Percentiles rank a stretch among this genome's conserved stretches.
phyloP scores from a whole-genome alignment of 140 eudicot species.

The Flaveria floridana region DNA sequence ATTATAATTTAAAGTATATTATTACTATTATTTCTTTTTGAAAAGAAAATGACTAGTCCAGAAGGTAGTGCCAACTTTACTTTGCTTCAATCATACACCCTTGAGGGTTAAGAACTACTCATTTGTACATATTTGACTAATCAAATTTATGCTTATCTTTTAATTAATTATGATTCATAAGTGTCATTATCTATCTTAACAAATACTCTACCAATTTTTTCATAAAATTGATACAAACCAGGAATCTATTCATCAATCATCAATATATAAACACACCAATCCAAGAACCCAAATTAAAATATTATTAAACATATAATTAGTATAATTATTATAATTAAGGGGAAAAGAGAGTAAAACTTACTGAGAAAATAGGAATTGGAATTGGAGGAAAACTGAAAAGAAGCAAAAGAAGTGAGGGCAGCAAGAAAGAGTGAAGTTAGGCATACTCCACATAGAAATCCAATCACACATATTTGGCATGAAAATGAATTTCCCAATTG shows the following conservation, averaged over 20 bases:
- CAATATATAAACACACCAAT: not conserved
- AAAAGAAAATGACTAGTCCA: slow-evolving; percentile 17
- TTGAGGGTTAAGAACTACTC: slow-evolving; percentile 22
- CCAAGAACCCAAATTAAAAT: not conserved
- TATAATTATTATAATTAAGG: not conserved
- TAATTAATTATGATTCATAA: slow-evolving; percentile 23
- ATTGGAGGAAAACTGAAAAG: slow-evolving; percentile 40
- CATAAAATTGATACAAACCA: not conserved
- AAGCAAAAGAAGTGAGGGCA: slow-evolving; percentile 78
- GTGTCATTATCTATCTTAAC: slow-evolving; percentile 36
- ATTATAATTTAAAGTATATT: slow-evolving; percentile 2
- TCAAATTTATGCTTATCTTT: slow-evolving; percentile 12
- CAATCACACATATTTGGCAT: slow-evolving; percentile 86
- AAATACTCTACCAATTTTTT: slow-evolving; percentile 19
- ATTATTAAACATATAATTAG: not conserved
- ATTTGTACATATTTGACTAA: slow-evolving; percentile 34
- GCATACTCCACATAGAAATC: slow-evolving; percentile 84
- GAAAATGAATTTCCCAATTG: slow-evolving; percentile 83
- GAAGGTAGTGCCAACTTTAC: slow-evolving; percentile 35
- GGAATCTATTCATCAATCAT: not conserved
- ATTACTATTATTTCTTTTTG: not conserved
- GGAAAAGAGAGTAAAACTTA: slow-evolving; percentile 38
- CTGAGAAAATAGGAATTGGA: slow-evolving; percentile 40
- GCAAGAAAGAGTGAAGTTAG: slow-evolving; percentile 82
- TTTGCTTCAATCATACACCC: slow-evolving; percentile 45